Evolutionary conservation across 495 filamentous ascomycete species (phyloP), one percentile per base, ranked within the genome.

Genomic region (Ramalina peruviana): DNA sequence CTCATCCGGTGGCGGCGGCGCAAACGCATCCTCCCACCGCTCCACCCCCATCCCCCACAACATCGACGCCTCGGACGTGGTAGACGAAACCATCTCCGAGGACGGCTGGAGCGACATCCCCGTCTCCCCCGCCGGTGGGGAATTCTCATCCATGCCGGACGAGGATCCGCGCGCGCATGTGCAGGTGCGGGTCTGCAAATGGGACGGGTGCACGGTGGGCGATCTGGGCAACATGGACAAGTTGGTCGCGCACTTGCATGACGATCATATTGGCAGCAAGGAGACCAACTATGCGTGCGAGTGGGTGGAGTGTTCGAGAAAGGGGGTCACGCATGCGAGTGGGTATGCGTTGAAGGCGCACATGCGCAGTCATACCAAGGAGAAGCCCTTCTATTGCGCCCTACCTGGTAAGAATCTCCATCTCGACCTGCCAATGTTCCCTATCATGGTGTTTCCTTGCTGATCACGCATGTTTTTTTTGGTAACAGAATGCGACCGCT

Each of bases 341-440:
- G 93, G 85, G 11, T 98, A 98, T 67, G 92, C 92, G 13, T 69
- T 98, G 53, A 84, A 88, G 60, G 92, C 93, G 21, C 92, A 98
- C 66, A 96, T 97, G 88, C 68, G 92, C 62, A 94, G 87, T 60
- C 92, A 98, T 67, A 98, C 92, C 1, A 79, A 88, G 63, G 93
- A 98, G 70, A 98, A 98, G 66, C 92, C 92, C 0, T 98, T 97
- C 59, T 97, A 94, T 65, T 98, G 92, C 65, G 82, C 83, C 13
- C 65, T 98, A 20, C 92, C 92, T 38, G 92, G 92, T 95, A 75
- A 50, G 69, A 54, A 20, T 20, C 19, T 20, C 19, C 19, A 20
- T 20, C 19, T 20, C 19, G 1, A 1, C 19, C 19, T 20, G 19
- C 19, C 19, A 20, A 20, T 20, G 19, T 20, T 20, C 2, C 19